phyloP scores from a whole-genome alignment of 371 early-diverging fungal species.

The Mucor circinelloides region DNA sequence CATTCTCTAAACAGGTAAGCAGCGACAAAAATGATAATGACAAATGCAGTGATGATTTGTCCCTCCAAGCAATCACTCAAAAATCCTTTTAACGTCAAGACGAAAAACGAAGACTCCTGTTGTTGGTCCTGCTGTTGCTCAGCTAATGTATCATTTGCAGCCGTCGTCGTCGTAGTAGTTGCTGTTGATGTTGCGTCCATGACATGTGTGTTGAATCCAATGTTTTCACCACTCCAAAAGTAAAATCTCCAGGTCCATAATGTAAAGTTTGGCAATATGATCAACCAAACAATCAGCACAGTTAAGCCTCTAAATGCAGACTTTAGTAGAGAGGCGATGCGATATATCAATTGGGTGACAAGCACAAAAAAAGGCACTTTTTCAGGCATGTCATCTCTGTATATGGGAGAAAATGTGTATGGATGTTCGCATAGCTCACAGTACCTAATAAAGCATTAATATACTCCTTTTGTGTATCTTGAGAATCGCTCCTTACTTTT shows the following conservation, averaged over 20 bases:
- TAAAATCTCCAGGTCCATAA: constrained; percentile 81
- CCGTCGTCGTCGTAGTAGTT: not conserved
- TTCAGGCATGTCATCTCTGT: constrained; percentile 71
- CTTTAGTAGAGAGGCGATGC: constrained; percentile 33
- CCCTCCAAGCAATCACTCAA: constrained; percentile 85
- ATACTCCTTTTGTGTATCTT: not conserved
- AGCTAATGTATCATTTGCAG: not conserved
- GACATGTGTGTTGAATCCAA: constrained; percentile 17
- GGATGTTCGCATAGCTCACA: constrained; percentile 89
- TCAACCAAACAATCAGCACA: constrained; percentile 73
- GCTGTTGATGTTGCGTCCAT: not conserved
- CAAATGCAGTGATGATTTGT: constrained; percentile 72
- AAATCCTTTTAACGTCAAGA: constrained; percentile 44
- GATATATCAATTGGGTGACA: constrained; percentile 49
- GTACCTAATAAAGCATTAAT: constrained; percentile 40
- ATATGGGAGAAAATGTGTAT: constrained; percentile 82
- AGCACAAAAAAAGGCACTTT: constrained; percentile 61
- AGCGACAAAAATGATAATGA: constrained; percentile 72
- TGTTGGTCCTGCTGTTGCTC: not conserved
- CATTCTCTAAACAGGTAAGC: constrained; percentile 82
- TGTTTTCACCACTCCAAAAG: constrained; percentile 70
- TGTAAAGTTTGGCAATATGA: constrained; percentile 77
- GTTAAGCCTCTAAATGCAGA: constrained; percentile 44
- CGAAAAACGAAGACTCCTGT: not conserved
- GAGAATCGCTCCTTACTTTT: constrained; percentile 49